These are phyloP conservation scores for Hortiboletus flavorubellus DNA, from an alignment of 768 basidiomycete species.

Conservation along the genomic window DNA sequence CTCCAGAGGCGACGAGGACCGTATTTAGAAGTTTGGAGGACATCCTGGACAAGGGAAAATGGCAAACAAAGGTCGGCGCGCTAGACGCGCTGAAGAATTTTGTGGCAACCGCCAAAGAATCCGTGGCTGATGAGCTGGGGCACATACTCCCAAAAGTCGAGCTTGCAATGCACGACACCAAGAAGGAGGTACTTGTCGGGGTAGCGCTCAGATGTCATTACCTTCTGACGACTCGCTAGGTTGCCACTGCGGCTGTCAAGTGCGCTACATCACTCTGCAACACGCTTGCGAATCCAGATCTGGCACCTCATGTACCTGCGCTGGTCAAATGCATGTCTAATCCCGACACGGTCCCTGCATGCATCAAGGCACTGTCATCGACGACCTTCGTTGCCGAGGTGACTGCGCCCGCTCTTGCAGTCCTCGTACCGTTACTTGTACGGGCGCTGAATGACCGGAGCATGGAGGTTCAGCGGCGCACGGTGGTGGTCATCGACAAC, in stretches of 20 bases:
- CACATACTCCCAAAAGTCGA: constrained; percentile 83
- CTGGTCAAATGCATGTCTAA: constrained; percentile 95
- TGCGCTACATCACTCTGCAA: constrained; percentile 86
- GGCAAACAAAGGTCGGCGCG: constrained; percentile 92
- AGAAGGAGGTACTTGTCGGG: constrained; percentile 64
- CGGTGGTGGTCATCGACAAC: constrained; percentile 93
- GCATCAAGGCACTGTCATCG: constrained; percentile 92
- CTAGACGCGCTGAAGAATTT: constrained; percentile 81
- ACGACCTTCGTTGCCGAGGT: constrained; percentile 98
- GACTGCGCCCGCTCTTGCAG: constrained; percentile 92
- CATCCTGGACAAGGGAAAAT: constrained; percentile 83
- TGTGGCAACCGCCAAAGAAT: constrained; percentile 62
- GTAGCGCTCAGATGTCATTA: constrained; percentile 11
- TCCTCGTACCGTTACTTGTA: constrained; percentile 86
- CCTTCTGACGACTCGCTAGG: constrained; percentile 42
- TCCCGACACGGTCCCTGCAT: constrained; percentile 82
- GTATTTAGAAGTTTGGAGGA: constrained; percentile 68
- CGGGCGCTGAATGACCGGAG: constrained; percentile 94
- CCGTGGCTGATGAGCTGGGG: constrained; percentile 82
- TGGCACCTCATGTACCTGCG: constrained; percentile 80
- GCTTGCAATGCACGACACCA: constrained; percentile 93
- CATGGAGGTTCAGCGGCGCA: constrained; percentile 93
- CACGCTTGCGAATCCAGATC: constrained; percentile 91
- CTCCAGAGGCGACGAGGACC: constrained; percentile 72
- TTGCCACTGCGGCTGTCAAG: constrained; percentile 82